Conservation (phyloP, 1,284 basidiomycete species). For the Polyporus tsugae region DNA sequence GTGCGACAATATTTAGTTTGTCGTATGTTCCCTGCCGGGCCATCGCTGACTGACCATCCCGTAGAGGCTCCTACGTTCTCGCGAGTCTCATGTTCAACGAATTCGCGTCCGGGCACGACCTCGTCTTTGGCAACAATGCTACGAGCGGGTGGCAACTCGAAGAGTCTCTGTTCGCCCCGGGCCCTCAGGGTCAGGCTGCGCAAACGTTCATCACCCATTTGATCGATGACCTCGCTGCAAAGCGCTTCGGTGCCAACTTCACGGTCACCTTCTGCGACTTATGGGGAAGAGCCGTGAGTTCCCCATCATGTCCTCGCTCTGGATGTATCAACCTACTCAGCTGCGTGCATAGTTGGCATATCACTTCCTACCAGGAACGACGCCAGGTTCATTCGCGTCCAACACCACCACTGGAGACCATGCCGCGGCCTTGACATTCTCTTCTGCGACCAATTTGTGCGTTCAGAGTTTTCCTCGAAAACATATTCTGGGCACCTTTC, state of each 20-base stretch:
- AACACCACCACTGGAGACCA: conserved; percentile 20
- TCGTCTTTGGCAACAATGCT: conserved; percentile 18
- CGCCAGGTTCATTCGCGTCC: conserved; percentile 14
- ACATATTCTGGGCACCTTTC: too few relatives aligned
- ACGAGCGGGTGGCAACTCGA: conserved; percentile 18
- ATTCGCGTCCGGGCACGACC: conserved; percentile 8
- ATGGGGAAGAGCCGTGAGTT: conserved; percentile 16
- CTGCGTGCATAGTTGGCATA: conserved; percentile 7
- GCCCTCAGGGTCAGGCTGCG: conserved; percentile 13
- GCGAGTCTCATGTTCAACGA: conserved; percentile 22
- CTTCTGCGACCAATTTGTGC: conserved; percentile 16
- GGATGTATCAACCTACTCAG: neutral
- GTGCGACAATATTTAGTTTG: conserved; percentile 1
- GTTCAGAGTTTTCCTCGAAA: neutral
- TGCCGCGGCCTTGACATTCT: conserved; percentile 16
- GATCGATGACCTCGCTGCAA: conserved; percentile 20
- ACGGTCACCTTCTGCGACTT: conserved; percentile 22
- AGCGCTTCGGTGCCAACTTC: conserved; percentile 15
- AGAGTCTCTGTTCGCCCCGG: conserved; percentile 11
- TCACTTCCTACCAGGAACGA: conserved; percentile 18
- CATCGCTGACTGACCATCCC: neutral
- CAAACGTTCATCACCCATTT: conserved; percentile 7
- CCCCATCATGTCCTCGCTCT: too few relatives aligned
- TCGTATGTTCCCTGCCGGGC: neutral
- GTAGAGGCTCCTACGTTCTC: conserved; percentile 18